phyloP scores from a whole-genome alignment of 352 stramenopile species.

The Phytophthora kernoviae region DNA sequence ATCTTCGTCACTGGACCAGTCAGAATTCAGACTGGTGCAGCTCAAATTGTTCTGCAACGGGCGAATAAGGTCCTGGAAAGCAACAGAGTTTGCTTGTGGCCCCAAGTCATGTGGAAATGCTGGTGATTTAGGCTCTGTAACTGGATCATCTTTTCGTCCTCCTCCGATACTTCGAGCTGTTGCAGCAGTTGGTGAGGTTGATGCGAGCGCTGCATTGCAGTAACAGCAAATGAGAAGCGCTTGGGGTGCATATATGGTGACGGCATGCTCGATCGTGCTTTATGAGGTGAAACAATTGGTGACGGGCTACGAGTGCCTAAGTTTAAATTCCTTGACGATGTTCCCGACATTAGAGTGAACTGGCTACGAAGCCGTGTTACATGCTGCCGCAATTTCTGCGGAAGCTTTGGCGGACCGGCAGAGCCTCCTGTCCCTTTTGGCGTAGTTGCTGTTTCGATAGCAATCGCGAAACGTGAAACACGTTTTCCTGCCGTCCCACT shows the following conservation, averaged over 20 bases:
- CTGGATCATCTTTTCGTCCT: constrained; percentile 15
- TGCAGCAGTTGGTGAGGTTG: constrained; percentile 39
- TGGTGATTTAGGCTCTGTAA: background rate
- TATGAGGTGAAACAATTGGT: constrained; percentile 10
- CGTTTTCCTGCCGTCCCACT: constrained; percentile 12
- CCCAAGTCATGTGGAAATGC: constrained; percentile 2
- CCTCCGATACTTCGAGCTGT: constrained; percentile 25
- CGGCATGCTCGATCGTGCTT: constrained; percentile 14
- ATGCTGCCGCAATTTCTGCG: constrained; percentile 57
- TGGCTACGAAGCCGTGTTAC: constrained; percentile 59
- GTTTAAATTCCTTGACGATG: constrained; percentile 19
- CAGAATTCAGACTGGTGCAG: constrained; percentile 38
- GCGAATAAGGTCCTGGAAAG: constrained; percentile 57
- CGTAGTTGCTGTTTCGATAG: constrained; percentile 2
- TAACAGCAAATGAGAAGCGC: constrained; percentile 24
- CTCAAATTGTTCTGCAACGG: constrained; percentile 66
- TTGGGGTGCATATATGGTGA: constrained; percentile 12
- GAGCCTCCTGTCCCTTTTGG: constrained; percentile 6
- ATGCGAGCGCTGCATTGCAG: constrained; percentile 38
- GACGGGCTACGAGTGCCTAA: constrained; percentile 17
- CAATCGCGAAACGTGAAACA: constrained; percentile 17
- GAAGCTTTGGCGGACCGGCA: constrained; percentile 38
- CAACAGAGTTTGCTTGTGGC: constrained; percentile 4
- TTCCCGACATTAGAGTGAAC: constrained; percentile 29
- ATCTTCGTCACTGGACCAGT: constrained; percentile 42